These are phyloP conservation scores for Phytophthora lateralis DNA, from an alignment of 352 stramenopile genomes.

Conservation along the genomic window DNA sequence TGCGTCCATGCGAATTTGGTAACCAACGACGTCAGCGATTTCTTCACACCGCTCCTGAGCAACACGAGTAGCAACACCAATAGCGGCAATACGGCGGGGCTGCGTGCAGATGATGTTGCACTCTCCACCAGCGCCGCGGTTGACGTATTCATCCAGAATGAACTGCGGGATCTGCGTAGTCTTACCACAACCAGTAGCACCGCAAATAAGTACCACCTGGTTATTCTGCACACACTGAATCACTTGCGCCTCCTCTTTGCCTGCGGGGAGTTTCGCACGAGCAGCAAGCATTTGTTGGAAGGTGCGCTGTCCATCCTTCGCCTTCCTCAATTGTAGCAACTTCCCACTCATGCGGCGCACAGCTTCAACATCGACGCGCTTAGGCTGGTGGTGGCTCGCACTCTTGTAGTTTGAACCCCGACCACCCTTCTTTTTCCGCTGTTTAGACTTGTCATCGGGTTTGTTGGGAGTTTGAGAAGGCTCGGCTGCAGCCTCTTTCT, in stretches of 20 bases:
- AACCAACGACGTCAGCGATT: slow-evolving; percentile 89
- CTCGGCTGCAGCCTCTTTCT: slow-evolving; percentile 13
- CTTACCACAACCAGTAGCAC: slow-evolving; percentile 95
- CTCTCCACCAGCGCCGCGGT: slow-evolving; percentile 80
- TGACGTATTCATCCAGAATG: slow-evolving; percentile 94
- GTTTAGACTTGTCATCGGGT: slow-evolving; percentile 18
- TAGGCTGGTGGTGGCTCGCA: slow-evolving; percentile 13
- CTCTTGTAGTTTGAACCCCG: slow-evolving; percentile 23
- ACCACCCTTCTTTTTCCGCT: slow-evolving; percentile 22
- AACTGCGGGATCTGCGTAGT: slow-evolving; percentile 98
- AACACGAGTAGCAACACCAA: slow-evolving; percentile 95
- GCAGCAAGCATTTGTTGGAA: slow-evolving; percentile 69
- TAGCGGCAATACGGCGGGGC: slow-evolving; percentile 95
- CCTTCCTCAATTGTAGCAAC: slow-evolving; percentile 45
- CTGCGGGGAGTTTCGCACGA: slow-evolving; percentile 64
- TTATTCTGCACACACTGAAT: slow-evolving; percentile 59
- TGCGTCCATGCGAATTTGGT: slow-evolving; percentile 96
- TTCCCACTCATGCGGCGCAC: slow-evolving; percentile 48
- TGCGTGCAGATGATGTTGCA: slow-evolving; percentile 97
- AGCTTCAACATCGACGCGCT: slow-evolving; percentile 42
- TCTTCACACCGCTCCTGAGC: slow-evolving; percentile 93
- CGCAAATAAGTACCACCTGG: slow-evolving; percentile 95
- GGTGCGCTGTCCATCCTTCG: slow-evolving; percentile 43
- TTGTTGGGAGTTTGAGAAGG: slow-evolving; percentile 10
- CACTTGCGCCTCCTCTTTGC: slow-evolving; percentile 60